phyloP scores from a whole-genome alignment of 1,284 basidiomycete species.

The Termitomyces sp. region DNA sequence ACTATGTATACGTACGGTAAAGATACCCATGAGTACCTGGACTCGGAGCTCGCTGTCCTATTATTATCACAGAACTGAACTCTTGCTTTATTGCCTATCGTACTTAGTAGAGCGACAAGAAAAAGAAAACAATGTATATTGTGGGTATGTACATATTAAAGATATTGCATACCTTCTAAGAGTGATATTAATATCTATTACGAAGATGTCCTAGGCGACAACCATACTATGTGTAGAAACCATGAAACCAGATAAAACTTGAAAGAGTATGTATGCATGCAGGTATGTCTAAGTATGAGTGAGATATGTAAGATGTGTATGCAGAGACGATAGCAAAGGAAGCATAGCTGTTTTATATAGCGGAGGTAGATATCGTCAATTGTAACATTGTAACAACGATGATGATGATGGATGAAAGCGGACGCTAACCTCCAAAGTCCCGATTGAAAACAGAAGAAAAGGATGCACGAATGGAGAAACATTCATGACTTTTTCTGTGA shows the following conservation, averaged over 20 bases:
- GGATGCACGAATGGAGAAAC: constrained; percentile 11
- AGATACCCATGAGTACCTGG: too few species aligned
- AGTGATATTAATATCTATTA: constrained; percentile 15
- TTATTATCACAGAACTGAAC: too few species aligned
- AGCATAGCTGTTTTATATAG: too few species aligned
- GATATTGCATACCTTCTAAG: constrained; percentile 14
- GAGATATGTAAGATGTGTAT: constrained; percentile 22
- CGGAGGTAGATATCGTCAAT: too few species aligned
- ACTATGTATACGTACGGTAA: too few species aligned
- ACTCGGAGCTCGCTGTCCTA: too few species aligned
- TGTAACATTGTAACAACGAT: too few species aligned
- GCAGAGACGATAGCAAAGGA: constrained; percentile 27
- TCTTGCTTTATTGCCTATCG: too few species aligned
- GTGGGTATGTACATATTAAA: constrained; percentile 13
- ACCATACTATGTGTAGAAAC: constrained; percentile 16
- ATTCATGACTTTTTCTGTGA: constrained; percentile 34
- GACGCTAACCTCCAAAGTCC: constrained; percentile 29
- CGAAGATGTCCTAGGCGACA: constrained; percentile 8
- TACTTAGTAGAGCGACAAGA: not conserved
- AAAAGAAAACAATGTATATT: constrained; percentile 2
- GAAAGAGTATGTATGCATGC: not conserved
- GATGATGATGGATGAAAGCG: constrained; percentile 19
- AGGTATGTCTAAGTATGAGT: constrained; percentile 21
- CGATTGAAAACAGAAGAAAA: constrained; percentile 13
- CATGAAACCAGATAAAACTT: constrained; percentile 5